These are phyloP conservation scores for Massariosphaeria phaeospora DNA, from an alignment of 495 filamentous ascomycete genomes.

Conservation along the genomic window DNA sequence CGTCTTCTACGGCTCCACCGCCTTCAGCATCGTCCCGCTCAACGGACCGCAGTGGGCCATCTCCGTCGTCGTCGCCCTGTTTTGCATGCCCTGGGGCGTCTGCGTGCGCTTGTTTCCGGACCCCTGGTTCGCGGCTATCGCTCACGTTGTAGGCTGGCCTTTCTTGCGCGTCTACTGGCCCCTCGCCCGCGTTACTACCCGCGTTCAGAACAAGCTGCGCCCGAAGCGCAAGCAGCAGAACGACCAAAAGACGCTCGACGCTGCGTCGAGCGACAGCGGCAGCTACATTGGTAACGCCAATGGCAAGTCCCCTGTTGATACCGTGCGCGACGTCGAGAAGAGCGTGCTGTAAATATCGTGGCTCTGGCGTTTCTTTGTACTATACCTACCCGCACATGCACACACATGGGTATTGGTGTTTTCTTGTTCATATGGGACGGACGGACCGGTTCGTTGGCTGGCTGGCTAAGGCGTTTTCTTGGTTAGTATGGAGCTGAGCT, in stretches of 20 bases:
- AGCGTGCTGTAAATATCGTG: no score
- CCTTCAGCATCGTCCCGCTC: constrained; percentile 68
- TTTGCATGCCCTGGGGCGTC: constrained; percentile 71
- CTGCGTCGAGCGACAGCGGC: background rate
- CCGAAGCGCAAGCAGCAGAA: constrained; percentile 5
- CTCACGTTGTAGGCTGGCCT: constrained; percentile 44
- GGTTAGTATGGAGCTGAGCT: no score
- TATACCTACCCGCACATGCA: no score
- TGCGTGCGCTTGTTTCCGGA: constrained; percentile 65
- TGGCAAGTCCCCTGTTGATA: constrained; percentile 8
- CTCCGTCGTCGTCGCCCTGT: constrained; percentile 63
- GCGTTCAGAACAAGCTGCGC: background rate
- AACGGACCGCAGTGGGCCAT: constrained; percentile 69
- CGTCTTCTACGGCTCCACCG: constrained; percentile 65
- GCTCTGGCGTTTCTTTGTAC: no score
- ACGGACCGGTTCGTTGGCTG: no score
- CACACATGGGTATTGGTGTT: background rate
- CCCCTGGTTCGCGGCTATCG: constrained; percentile 17
- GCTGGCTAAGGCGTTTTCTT: no score
- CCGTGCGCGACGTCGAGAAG: background rate
- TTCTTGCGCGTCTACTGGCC: constrained; percentile 20
- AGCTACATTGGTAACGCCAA: background rate
- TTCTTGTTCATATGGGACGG: background rate
- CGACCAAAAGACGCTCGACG: background rate
- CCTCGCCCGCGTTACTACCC: background rate